Evolutionary conservation across 148 eudicot genomes (phyloP), one percentile per base, ranked within the genome.

Genomic region (Tetragonia tetragonoides): DNA sequence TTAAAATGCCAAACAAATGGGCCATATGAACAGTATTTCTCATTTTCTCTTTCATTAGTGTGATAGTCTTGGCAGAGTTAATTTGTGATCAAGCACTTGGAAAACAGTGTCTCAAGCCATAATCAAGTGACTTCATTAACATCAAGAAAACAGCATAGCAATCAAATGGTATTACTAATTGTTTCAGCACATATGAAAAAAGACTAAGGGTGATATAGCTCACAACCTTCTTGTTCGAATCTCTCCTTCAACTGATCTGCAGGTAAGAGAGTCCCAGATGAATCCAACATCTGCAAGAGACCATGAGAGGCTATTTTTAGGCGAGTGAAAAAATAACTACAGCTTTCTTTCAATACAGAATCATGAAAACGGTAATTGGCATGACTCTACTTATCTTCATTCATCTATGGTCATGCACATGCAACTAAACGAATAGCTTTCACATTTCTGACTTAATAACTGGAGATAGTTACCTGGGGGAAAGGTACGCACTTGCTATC

Each of bases 401-500:
- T 15, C 63, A 67, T 38, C 70, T 39, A 23, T 5, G 24, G 23
- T 12, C 20, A 51, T 46, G 17, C 20, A 51, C 15, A 42, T 77
- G 62, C 74, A 57, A 77, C 40, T 38, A 51, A 15, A 17, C 24
- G 14, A 44, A 44, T 44, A 44, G 47, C 9, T 28, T 75, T 41
- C 9, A 65, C 37, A 54, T n/a, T 7, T 51, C 9, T 51, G 11
- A 51, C 14, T 2, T 51, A 8, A 51, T 8, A 51, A 51, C 10
- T 51, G 56, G 62, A 57, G 62, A 20, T 57, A 18, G 38, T 75
- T 66, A 85, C 98, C 97, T 92, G 87, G 40, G 90, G 62, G 75
- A 93, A 95, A 66, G 99, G 93, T 61, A 95, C 77, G 83, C 97
- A 95, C 87, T 93, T 95, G 92, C 99, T 95, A 57, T 94, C 92